Evolutionary conservation across 768 basidiomycete genomes (phyloP).

Genomic region (Boletus subparvulus): DNA sequence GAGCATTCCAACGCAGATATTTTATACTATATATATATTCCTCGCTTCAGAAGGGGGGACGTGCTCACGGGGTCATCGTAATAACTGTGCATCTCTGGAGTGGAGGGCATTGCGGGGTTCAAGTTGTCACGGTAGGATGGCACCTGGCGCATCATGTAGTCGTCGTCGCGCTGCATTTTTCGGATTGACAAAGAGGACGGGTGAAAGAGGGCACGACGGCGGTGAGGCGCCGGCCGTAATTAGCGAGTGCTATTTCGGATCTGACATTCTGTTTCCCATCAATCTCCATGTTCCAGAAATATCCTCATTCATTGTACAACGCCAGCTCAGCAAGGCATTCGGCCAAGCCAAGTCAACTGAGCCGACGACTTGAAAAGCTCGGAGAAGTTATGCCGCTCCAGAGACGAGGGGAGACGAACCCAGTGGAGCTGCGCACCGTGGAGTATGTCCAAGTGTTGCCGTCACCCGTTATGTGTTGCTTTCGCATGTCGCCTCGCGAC

Average conservation of each 20-base stretch:
- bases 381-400: too few relatives aligned
- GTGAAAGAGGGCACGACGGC: not conserved
- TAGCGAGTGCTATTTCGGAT: not conserved
- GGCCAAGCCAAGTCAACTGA: too few relatives aligned
- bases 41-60: not conserved
- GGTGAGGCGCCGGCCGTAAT: too few relatives aligned
- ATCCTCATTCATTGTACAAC: too few relatives aligned
- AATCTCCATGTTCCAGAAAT: too few relatives aligned
- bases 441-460: too few relatives aligned
- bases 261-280: too few relatives aligned
- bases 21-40: constrained; percentile 6
- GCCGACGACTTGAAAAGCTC: too few relatives aligned
- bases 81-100: constrained; percentile 30
- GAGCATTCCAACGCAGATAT: not conserved
- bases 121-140: constrained; percentile 20
- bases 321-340: too few relatives aligned
- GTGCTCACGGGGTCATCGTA: constrained; percentile 29
- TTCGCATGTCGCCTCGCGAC: not conserved
- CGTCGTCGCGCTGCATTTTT: constrained; percentile 23
- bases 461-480: too few relatives aligned
- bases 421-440: too few relatives aligned
- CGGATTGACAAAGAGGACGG: not conserved
- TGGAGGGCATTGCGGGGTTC: constrained; percentile 6
- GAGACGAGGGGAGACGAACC: too few relatives aligned
- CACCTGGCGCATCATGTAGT: constrained; percentile 30